These are phyloP conservation scores for Lycium ferocissimum DNA, from an alignment of 257 asterid genomes.

Conservation along the genomic window DNA sequence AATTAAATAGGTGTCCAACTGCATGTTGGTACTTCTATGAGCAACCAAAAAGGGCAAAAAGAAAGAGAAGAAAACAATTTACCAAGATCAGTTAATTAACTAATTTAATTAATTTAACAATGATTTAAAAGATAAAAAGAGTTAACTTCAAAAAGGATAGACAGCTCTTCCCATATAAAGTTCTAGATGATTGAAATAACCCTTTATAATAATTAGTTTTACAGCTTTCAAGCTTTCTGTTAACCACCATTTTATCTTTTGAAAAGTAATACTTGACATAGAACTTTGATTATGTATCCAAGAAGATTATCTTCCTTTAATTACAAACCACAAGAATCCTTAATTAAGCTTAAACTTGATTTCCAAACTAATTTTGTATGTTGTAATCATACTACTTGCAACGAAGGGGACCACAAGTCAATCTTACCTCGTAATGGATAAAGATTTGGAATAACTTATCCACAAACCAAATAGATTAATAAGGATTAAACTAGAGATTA, in stretches of 20 bases:
- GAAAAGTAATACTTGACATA: background rate
- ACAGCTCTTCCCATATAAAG: background rate
- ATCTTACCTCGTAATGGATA: conserved; percentile 1
- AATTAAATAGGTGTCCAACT: too few relatives aligned
- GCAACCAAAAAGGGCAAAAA: too few relatives aligned
- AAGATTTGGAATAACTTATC: background rate
- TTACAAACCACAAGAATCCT: background rate
- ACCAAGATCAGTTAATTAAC: too few relatives aligned
- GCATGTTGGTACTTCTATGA: too few relatives aligned
- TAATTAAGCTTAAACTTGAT: background rate
- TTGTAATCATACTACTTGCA: too few relatives aligned
- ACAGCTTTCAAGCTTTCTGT: background rate
- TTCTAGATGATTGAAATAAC: background rate
- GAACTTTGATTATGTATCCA: background rate
- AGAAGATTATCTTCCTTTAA: background rate
- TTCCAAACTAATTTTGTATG: background rate
- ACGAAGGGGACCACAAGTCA: background rate
- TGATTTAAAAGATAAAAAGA: background rate
- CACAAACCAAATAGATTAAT: background rate
- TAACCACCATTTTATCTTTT: background rate
- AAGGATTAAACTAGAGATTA: background rate
- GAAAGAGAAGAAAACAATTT: too few relatives aligned
- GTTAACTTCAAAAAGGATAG: background rate
- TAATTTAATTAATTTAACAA: background rate
- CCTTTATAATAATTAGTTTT: background rate